Evolutionary conservation across 176 grass and related monocot genomes (phyloP).

Genomic region (Sorghum bicolor): Sorghum_bicolor_NCBIv3 NC_012879.2:10348501-10349000

Average conservation of each 20-base stretch:
- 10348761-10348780: background rate
- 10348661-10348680: conserved; percentile 87
- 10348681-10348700: conserved; percentile 97
- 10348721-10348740: background rate
- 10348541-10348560: conserved; percentile 72
- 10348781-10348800: background rate
- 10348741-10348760: background rate
- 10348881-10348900: background rate
- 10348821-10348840: conserved; percentile 7
- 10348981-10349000: background rate
- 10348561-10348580: conserved; percentile 75
- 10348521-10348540: conserved; percentile 76
- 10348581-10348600: conserved; percentile 96
- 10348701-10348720: conserved; percentile 56
- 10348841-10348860: conserved; percentile 8
- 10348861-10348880: background rate
- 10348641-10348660: conserved; percentile 82
- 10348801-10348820: background rate
- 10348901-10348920: background rate
- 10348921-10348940: background rate
- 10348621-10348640: conserved; percentile 93
- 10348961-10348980: background rate
- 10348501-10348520: conserved; percentile 98
- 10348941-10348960: background rate
- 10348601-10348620: conserved; percentile 99